These are phyloP conservation scores for Blastobotrys peoriensis DNA, from an alignment of 805 yeast genomes.

Conservation along the genomic window DNA sequence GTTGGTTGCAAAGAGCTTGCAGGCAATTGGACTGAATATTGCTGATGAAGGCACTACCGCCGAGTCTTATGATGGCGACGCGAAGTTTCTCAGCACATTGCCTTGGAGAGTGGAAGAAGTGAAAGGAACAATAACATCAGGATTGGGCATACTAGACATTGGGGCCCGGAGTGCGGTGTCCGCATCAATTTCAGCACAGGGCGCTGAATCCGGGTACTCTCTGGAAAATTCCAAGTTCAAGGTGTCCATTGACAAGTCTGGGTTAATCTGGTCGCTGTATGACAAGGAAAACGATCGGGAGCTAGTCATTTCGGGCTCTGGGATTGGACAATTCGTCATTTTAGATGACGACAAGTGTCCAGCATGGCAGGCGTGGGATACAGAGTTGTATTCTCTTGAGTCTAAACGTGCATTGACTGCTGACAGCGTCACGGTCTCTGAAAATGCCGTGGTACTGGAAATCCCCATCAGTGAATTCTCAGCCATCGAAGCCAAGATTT, in stretches of 20 bases:
- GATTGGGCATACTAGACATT: too few relatives aligned
- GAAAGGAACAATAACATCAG: too few relatives aligned
- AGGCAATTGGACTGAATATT: conserved; percentile 31
- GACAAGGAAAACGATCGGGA: too few relatives aligned
- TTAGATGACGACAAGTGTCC: conserved; percentile 68
- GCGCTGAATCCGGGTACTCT: conserved; percentile 21
- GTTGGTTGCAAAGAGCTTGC: conserved; percentile 45
- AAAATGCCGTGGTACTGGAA: conserved; percentile 53
- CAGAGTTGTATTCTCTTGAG: conserved; percentile 67
- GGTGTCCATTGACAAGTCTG: conserved; percentile 55
- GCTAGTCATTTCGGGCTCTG: too few relatives aligned
- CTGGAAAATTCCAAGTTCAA: conserved; percentile 54
- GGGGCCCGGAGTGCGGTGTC: too few relatives aligned
- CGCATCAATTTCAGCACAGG: too few relatives aligned
- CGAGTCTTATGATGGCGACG: conserved; percentile 39
- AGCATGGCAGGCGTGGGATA: conserved; percentile 82
- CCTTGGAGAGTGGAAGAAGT: too few relatives aligned
- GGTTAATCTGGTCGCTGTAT: conserved; percentile 52
- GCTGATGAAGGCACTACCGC: too few relatives aligned
- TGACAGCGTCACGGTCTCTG: conserved; percentile 47
- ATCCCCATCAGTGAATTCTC: too few relatives aligned
- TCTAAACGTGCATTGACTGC: conserved; percentile 44
- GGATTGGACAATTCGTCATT: conserved; percentile 58
- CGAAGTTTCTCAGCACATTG: conserved; percentile 40
- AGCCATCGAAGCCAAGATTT: too few relatives aligned